Evolutionary conservation across 2,329 filamentous ascomycete species (phyloP).

Genomic region (Macroventuria anomochaeta): DNA sequence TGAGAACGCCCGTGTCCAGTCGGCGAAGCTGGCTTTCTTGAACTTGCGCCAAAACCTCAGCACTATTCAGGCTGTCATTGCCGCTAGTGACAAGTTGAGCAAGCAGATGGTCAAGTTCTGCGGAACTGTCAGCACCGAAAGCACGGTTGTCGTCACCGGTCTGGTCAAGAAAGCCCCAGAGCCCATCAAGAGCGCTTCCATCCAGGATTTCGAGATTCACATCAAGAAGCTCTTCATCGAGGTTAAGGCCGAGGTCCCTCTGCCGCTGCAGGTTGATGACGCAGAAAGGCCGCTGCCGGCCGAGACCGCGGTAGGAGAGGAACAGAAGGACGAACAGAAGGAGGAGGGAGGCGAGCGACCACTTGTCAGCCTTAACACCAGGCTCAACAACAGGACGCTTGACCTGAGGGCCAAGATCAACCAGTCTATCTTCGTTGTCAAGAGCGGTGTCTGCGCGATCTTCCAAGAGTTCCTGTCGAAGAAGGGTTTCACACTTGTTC

Average conservation of each 20-base stretch:
- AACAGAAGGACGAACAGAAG: conserved; percentile 58
- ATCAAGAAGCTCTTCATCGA: conserved; percentile 84
- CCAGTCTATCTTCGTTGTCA: conserved; percentile 81
- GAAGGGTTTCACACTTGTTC: conserved; percentile 80
- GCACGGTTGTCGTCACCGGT: conserved; percentile 81
- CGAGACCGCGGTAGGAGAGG: conserved; percentile 56
- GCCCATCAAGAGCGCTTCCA: conserved; percentile 84
- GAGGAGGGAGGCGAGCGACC: conserved; percentile 65
- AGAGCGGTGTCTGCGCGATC: conserved; percentile 69
- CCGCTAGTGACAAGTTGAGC: conserved; percentile 67
- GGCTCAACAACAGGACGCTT: conserved; percentile 90
- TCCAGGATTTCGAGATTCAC: conserved; percentile 84
- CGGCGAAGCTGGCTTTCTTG: conserved; percentile 89
- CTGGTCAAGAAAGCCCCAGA: conserved; percentile 81
- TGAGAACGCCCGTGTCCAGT: conserved; percentile 86
- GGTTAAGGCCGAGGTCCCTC: conserved; percentile 65
- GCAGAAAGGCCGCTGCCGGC: conserved; percentile 58
- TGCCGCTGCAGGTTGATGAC: conserved; percentile 66
- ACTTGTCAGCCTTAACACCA: conserved; percentile 79
- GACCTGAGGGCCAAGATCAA: conserved; percentile 91
- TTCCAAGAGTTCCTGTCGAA: conserved; percentile 81
- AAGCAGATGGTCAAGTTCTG: conserved; percentile 97
- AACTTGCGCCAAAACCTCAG: conserved; percentile 79
- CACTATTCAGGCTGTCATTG: conserved; percentile 82
- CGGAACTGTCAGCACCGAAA: conserved; percentile 75